A percentile compares a stretch with the other conserved stretches of the same genome.
These are phyloP conservation scores for Pyricularia sp. DNA, from an alignment of 2,329 filamentous ascomycete genomes.

Conservation along the genomic window DNA sequence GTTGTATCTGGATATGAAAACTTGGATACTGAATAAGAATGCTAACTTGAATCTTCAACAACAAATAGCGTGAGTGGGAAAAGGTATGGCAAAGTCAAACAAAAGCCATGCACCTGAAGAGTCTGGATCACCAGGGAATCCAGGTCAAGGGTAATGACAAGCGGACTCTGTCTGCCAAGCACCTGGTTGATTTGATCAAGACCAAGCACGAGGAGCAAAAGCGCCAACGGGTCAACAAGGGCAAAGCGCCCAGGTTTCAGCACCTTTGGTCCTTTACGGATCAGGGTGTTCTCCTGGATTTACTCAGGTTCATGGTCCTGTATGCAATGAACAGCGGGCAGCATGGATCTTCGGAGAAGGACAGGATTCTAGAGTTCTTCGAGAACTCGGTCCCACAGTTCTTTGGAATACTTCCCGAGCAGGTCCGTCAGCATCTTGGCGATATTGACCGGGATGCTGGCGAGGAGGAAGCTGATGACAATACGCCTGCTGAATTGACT, in stretches of 20 bases:
- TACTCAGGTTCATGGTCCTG: constrained; percentile 49
- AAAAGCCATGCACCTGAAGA: constrained; percentile 87
- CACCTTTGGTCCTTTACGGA: constrained; percentile 64
- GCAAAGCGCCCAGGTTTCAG: constrained; percentile 54
- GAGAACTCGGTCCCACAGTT: constrained; percentile 64
- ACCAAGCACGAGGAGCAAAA: constrained; percentile 86
- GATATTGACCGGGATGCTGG: constrained; percentile 58
- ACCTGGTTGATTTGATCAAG: constrained; percentile 80
- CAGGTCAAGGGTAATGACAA: constrained; percentile 83
- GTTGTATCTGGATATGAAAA: neutral
- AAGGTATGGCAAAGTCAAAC: constrained; percentile 98
- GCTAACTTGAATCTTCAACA: constrained; percentile 6
- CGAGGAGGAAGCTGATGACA: constrained; percentile 66
- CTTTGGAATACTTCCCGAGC: constrained; percentile 61
- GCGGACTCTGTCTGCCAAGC: constrained; percentile 79
- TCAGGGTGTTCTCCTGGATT: constrained; percentile 50
- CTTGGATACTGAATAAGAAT: neutral
- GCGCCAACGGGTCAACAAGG: constrained; percentile 51
- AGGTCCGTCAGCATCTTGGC: constrained; percentile 51
- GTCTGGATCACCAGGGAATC: constrained; percentile 91
- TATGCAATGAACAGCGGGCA: constrained; percentile 56
- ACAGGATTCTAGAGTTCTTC: constrained; percentile 62
- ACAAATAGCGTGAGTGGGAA: constrained; percentile 74
- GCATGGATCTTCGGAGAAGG: constrained; percentile 59
- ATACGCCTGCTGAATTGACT: constrained; percentile 56